phyloP scores from a whole-genome alignment of 768 basidiomycete genomes.

The Hygrophorus pudorinus region DNA sequence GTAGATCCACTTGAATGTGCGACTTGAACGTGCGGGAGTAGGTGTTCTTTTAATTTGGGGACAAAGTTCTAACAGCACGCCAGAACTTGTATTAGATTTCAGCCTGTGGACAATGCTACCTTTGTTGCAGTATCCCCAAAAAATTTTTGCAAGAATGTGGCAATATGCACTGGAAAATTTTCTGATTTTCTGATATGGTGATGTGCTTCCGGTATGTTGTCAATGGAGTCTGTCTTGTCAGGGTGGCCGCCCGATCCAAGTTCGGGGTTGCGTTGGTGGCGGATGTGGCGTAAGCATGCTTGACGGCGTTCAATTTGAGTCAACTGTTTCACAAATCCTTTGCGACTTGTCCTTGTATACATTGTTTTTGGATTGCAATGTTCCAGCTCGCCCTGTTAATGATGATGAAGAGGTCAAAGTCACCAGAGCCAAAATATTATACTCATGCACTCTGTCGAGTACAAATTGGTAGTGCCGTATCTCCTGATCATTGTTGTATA shows the following conservation, averaged over 20 bases:
- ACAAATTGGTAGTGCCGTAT: too few relatives aligned
- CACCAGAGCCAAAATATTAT: constrained; percentile 13
- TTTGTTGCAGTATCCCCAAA: constrained; percentile 8
- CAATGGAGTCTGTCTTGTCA: too few relatives aligned
- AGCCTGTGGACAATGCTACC: constrained; percentile 5
- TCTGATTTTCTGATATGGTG: constrained; percentile 15
- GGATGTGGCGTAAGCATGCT: constrained; percentile 5
- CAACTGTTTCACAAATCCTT: constrained; percentile 15
- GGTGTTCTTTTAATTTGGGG: too few relatives aligned
- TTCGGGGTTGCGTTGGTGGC: constrained; percentile 13
- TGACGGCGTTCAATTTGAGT: constrained; percentile 12
- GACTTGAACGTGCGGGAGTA: too few relatives aligned
- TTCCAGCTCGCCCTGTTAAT: too few relatives aligned
- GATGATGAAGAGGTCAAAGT: too few relatives aligned
- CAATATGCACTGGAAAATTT: constrained; percentile 5
- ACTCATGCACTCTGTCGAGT: neutral
- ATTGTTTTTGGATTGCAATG: constrained; percentile 21
- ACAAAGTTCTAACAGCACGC: neutral
- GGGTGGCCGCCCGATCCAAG: constrained; percentile 17
- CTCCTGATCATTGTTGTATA: too few relatives aligned
- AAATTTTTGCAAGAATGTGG: constrained; percentile 11
- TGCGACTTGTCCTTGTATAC: constrained; percentile 22
- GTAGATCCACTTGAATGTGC: too few relatives aligned
- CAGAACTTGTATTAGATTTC: neutral
- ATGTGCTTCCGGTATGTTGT: neutral